phyloP scores from a whole-genome alignment of 1,139 yeast species.

The Hansenula sp. region DNA sequence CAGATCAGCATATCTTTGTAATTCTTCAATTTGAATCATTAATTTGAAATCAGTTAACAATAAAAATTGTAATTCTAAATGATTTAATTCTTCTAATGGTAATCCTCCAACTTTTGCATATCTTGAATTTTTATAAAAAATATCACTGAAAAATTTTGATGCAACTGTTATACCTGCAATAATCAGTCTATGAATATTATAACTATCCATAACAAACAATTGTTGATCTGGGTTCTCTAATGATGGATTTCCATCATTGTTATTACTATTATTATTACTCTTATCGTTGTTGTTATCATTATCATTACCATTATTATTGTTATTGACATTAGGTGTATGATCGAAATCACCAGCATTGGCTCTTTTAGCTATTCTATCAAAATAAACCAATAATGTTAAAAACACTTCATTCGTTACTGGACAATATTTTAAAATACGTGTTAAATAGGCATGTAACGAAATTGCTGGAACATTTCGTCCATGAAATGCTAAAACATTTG shows the following conservation, averaged over 20 bases:
- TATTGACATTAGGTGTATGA: neutral
- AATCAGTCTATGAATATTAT: conserved; percentile 88
- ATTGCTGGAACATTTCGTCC: conserved; percentile 96
- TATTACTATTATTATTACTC: conserved; percentile 11
- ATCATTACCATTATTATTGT: too few species aligned
- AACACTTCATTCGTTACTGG: conserved; percentile 98
- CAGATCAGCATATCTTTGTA: conserved; percentile 87
- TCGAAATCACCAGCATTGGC: conserved; percentile 55
- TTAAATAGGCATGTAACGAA: conserved; percentile 80
- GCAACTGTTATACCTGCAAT: conserved; percentile 97
- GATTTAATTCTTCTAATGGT: conserved; percentile 90
- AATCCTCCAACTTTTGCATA: conserved; percentile 98
- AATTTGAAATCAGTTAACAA: conserved; percentile 80
- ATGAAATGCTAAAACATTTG: conserved; percentile 85
- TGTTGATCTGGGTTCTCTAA: conserved; percentile 34
- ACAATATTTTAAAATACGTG: conserved; percentile 90
- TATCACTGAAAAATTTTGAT: conserved; percentile 92
- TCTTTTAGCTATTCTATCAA: conserved; percentile 88
- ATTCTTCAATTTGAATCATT: conserved; percentile 85
- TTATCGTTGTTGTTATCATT: conserved; percentile 10
- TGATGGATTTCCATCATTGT: conserved; percentile 17
- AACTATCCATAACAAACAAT: conserved; percentile 91
- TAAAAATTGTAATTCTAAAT: conserved; percentile 85
- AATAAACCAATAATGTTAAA: conserved; percentile 81
- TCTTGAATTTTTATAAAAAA: conserved; percentile 91